Evolutionary conservation across 2,329 filamentous ascomycete genomes (phyloP), one percentile per base, ranked within the genome.

Genomic region (Aureobasidium sp.): DNA sequence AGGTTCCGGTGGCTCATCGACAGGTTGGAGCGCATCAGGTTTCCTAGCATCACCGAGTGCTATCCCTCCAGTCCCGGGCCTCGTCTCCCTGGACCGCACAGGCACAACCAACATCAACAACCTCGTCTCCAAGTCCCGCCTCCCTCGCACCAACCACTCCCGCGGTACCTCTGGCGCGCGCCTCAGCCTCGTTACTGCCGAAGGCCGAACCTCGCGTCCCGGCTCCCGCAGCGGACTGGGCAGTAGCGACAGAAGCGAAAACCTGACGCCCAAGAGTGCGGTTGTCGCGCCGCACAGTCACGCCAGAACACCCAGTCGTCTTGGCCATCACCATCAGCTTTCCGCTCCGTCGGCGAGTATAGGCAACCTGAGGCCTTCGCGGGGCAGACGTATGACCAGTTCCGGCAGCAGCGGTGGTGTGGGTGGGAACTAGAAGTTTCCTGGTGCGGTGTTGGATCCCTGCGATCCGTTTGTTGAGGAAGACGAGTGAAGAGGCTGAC

Each of bases 231-330:
- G 42, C 15, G 50, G 59, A 17, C 46, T 51, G 49, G 50, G 62
- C 15, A 46, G 23, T 17, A 49, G 49, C 9, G 38, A 42, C 25
- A 61, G 62, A 46, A 60, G 46, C 13, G 62, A 65, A 29, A 65
- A 60, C n/a, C 17, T 62, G 38, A 70, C 69, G 50, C 69, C 69
- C 7, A 69, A 49, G 35, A 47, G 10, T 25, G 43, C 55, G 13
- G 43, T 4, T 21, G 21, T 17, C 7, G 13, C 43, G 4, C 66
- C 46, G 65, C 66, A 61, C 60, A 61, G 35, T 65, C 68, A 57
- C 21, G 25, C 53, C 8, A 47, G 43, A 5, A 55, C 46, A 7
- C 35, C 37, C 7, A 51, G 49, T 53, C 65, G 33, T 64, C 57
- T 47, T 47, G 64, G 38, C 43, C 65, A 50, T 19, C 47, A 21